phyloP scores from a whole-genome alignment of 2,329 filamentous ascomycete species.

The Beauveria sp. region DNA sequence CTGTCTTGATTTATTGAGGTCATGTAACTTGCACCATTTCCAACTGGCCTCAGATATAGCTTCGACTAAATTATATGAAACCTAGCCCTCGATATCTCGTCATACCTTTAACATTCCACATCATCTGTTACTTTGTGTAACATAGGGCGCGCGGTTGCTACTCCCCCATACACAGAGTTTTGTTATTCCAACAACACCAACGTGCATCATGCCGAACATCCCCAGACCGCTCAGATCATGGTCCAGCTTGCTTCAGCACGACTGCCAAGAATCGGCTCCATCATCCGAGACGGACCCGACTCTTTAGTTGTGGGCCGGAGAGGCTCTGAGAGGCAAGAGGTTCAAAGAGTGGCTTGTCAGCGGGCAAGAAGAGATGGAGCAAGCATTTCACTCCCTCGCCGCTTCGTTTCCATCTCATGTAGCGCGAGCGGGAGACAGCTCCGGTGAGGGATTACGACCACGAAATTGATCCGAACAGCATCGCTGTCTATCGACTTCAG shows the following conservation, averaged over 20 bases:
- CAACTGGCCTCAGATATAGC: no score
- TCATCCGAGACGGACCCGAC: neutral
- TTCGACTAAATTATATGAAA: no score
- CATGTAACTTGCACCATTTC: no score
- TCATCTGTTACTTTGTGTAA: no score
- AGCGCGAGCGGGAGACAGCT: neutral
- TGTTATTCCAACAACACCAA: no score
- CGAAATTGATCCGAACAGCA: conserved; percentile 31
- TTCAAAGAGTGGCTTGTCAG: neutral
- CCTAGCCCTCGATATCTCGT: no score
- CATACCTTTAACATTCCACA: no score
- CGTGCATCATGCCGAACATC: no score
- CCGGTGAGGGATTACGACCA: conserved; percentile 14
- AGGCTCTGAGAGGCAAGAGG: conserved; percentile 1
- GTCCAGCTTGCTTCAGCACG: conserved; percentile 3
- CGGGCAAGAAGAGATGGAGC: neutral
- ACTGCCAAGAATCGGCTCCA: conserved; percentile 3
- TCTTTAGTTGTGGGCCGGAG: neutral
- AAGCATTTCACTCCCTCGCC: neutral
- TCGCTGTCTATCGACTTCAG: conserved; percentile 31
- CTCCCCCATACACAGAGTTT: no score
- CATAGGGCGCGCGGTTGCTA: no score
- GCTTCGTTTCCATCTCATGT: neutral
- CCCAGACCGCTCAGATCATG: neutral
- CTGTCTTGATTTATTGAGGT: no score